phyloP scores from a whole-genome alignment of 2,329 filamentous ascomycete species.

The Drechslera avenae region DNA sequence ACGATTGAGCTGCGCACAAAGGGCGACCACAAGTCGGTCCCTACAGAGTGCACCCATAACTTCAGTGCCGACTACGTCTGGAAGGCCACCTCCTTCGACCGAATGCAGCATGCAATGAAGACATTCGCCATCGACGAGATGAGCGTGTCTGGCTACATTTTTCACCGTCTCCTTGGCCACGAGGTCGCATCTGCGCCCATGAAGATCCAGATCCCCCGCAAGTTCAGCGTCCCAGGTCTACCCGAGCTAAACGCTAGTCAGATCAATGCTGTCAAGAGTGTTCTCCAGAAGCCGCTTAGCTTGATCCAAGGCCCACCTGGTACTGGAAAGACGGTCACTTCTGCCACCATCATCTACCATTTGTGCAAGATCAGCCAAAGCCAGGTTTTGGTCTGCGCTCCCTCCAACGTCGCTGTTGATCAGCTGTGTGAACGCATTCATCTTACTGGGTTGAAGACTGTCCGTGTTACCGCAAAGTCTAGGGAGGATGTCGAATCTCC shows the following conservation, averaged over 20 bases:
- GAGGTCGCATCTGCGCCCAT: conserved; percentile 93
- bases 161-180: conserved; percentile 93
- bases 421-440: conserved; percentile 98
- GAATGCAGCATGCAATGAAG: conserved; percentile 99
- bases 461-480: conserved; percentile 97
- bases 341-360: conserved; percentile 97
- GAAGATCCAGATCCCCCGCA: conserved; percentile 94
- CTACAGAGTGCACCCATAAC: conserved; percentile 94
- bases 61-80: conserved; percentile 99
- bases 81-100: conserved; percentile 99
- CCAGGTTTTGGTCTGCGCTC: conserved; percentile 93
- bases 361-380: conserved; percentile 93
- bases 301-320: conserved; percentile 96
- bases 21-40: conserved; percentile 93
- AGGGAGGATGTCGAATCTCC: conserved; percentile 99
- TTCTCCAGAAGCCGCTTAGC: conserved; percentile 89
- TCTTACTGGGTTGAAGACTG: conserved; percentile 90
- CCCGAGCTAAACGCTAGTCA: conserved; percentile 96
- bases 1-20: conserved; percentile 92
- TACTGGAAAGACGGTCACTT: conserved; percentile 98
- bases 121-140: conserved; percentile 97
- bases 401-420: conserved; percentile 97
- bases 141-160: conserved; percentile 98
- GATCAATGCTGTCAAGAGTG: conserved; percentile 93
- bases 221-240: conserved; percentile 92